Evolutionary conservation across 2,329 filamentous ascomycete genomes (phyloP).

Genomic region (Fusarium torreyae): DNA sequence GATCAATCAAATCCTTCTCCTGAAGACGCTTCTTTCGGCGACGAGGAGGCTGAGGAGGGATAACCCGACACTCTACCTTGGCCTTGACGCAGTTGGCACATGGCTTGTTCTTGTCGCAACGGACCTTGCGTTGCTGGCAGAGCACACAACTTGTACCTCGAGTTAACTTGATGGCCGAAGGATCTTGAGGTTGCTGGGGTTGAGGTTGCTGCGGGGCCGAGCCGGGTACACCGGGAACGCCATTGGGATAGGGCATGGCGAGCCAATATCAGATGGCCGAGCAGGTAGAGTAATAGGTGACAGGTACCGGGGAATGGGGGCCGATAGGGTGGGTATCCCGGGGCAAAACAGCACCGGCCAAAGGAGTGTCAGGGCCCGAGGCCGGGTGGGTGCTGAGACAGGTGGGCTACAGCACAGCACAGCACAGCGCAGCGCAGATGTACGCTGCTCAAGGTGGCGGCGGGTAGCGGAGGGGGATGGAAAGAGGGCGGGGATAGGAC

Average conservation of each 20-base stretch:
- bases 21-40: conserved; percentile 75
- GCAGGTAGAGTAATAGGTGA: not conserved
- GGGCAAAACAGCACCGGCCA: conserved; percentile 4
- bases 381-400: conserved; percentile 12
- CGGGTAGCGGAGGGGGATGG: conserved; percentile 4
- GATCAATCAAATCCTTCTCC: conserved; percentile 78
- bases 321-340: conserved; percentile 33
- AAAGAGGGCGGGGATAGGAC: not conserved
- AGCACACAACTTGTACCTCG: conserved; percentile 76
- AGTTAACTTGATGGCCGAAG: conserved; percentile 68
- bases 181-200: conserved; percentile 54
- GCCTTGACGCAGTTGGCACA: conserved; percentile 79
- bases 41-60: conserved; percentile 70
- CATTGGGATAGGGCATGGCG: conserved; percentile 46
- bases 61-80: conserved; percentile 72
- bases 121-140: conserved; percentile 83
- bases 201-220: conserved; percentile 46
- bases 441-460: conserved; percentile 17
- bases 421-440: conserved; percentile 10
- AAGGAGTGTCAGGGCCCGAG: conserved; percentile 19
- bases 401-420: not conserved
- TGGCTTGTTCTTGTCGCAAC: conserved; percentile 80
- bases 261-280: conserved; percentile 1
- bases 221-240: conserved; percentile 39
- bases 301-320: conserved; percentile 7